These are phyloP conservation scores for Sporobolomyces roseus DNA, from an alignment of 768 basidiomycete genomes.

Conservation along the genomic window DNA sequence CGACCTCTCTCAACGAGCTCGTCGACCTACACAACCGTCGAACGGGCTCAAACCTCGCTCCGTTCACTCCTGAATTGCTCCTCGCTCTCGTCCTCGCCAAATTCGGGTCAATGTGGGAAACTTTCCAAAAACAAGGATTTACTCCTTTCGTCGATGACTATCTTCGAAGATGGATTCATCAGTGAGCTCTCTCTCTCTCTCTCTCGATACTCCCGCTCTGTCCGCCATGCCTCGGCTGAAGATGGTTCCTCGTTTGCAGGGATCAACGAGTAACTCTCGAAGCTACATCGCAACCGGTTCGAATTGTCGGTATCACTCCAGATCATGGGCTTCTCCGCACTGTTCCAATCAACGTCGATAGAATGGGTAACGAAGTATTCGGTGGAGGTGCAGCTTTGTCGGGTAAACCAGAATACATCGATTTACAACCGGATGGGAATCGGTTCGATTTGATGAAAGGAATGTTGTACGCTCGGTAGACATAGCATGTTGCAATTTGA, in stretches of 20 bases:
- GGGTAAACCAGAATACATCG: slow-evolving; percentile 59
- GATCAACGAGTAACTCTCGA: slow-evolving; percentile 79
- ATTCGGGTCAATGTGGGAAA: slow-evolving; percentile 74
- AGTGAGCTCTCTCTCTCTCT: slow-evolving; percentile 57
- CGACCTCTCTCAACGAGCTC: slow-evolving; percentile 74
- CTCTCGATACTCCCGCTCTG: no score
- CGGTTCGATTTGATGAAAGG: slow-evolving; percentile 78
- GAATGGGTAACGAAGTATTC: slow-evolving; percentile 41
- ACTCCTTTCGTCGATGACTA: slow-evolving; percentile 76
- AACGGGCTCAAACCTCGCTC: slow-evolving; percentile 44
- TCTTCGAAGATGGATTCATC: slow-evolving; percentile 79
- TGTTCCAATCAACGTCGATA: slow-evolving; percentile 55
- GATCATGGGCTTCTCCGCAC: slow-evolving; percentile 86
- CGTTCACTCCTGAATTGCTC: slow-evolving; percentile 67
- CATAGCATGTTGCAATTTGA: neutral
- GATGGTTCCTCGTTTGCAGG: slow-evolving; percentile 50
- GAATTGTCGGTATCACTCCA: slow-evolving; percentile 77
- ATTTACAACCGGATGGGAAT: slow-evolving; percentile 94
- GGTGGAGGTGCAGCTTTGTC: slow-evolving; percentile 37
- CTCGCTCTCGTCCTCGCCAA: slow-evolving; percentile 68
- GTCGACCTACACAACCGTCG: slow-evolving; percentile 49
- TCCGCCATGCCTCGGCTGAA: neutral
- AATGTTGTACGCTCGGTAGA: slow-evolving; percentile 27
- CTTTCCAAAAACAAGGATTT: slow-evolving; percentile 71
- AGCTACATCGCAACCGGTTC: slow-evolving; percentile 64